Percentiles rank a stretch among this genome's conserved stretches.
Evolutionary conservation across 2,329 filamentous ascomycete genomes (phyloP).

Genomic region (Exophiala sp.): DNA sequence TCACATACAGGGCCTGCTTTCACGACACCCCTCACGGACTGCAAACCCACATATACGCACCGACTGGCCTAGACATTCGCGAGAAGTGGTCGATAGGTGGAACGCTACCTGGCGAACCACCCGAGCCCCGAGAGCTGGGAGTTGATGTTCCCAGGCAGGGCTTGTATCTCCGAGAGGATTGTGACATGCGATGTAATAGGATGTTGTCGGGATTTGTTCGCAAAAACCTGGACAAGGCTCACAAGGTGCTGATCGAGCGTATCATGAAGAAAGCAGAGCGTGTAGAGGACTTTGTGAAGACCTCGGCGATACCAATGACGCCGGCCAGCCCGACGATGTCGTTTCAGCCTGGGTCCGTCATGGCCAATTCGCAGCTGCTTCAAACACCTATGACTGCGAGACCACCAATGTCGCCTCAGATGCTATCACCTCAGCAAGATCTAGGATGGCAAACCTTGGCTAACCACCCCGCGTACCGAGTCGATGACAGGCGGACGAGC

Average conservation of each 20-base stretch:
- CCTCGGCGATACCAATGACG: constrained; percentile 8
- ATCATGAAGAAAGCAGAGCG: constrained; percentile 53
- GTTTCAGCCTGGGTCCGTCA: constrained; percentile 26
- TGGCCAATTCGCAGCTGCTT: constrained; percentile 23
- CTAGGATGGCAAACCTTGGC: constrained; percentile 19
- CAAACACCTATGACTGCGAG: constrained; percentile 6
- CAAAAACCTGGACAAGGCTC: constrained; percentile 74
- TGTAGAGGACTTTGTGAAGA: constrained; percentile 31
- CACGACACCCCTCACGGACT: constrained; percentile 69
- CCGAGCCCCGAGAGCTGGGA: constrained; percentile 63
- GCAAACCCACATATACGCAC: constrained; percentile 80
- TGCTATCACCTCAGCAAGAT: constrained; percentile 23
- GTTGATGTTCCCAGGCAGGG: constrained; percentile 63
- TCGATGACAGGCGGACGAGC: constrained; percentile 16
- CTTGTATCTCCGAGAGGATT: constrained; percentile 79
- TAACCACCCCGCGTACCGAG: constrained; percentile 23
- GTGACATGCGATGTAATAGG: constrained; percentile 76
- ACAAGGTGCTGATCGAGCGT: constrained; percentile 65
- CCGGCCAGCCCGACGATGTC: constrained; percentile 4
- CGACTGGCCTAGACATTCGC: constrained; percentile 74
- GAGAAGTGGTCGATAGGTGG: constrained; percentile 76
- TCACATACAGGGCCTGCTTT: constrained; percentile 78
- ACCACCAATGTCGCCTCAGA: constrained; percentile 20
- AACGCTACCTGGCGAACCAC: constrained; percentile 65
- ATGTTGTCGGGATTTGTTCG: constrained; percentile 74